Conservation (phyloP, 2,329 filamentous ascomycete genomes). For the Aspergillus fischeri region DNA sequence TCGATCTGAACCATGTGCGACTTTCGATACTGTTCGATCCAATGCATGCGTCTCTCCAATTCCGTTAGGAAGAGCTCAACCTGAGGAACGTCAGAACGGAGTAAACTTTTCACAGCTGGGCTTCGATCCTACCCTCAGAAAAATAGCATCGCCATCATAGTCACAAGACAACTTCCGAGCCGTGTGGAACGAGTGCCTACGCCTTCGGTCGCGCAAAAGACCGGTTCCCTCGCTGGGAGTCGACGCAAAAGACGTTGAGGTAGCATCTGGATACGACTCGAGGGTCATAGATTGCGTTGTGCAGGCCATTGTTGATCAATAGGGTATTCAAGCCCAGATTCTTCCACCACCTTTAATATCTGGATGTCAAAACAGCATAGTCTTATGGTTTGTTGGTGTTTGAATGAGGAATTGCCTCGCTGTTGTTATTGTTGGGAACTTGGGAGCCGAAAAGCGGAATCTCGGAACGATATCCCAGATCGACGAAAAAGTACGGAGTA, state of each 20-base stretch:
- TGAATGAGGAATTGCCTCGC: not conserved
- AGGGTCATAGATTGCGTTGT: conserved; percentile 38
- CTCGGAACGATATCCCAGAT: not conserved
- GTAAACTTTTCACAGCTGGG: not conserved
- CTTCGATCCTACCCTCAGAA: conserved; percentile 33
- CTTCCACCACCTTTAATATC: not conserved
- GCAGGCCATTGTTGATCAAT: conserved; percentile 32
- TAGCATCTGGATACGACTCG: conserved; percentile 30
- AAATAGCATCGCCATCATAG: conserved; percentile 44
- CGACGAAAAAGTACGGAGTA: not conserved
- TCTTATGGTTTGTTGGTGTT: not conserved
- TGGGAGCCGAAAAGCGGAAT: not conserved
- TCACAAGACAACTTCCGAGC: conserved; percentile 40
- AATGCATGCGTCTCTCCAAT: conserved; percentile 79
- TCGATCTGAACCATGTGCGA: conserved; percentile 77
- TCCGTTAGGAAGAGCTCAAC: conserved; percentile 62
- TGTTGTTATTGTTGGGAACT: conserved; percentile 4
- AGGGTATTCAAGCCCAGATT: not conserved
- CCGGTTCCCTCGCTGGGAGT: conserved; percentile 30
- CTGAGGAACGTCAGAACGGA: conserved; percentile 19
- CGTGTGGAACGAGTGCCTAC: conserved; percentile 45
- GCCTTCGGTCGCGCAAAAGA: conserved; percentile 37
- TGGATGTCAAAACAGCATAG: conserved; percentile 12
- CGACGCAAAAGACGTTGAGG: conserved; percentile 22
- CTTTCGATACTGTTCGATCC: conserved; percentile 83